phyloP scores from a whole-genome alignment of 495 filamentous ascomycete species.

The Neurospora sp. region DNA sequence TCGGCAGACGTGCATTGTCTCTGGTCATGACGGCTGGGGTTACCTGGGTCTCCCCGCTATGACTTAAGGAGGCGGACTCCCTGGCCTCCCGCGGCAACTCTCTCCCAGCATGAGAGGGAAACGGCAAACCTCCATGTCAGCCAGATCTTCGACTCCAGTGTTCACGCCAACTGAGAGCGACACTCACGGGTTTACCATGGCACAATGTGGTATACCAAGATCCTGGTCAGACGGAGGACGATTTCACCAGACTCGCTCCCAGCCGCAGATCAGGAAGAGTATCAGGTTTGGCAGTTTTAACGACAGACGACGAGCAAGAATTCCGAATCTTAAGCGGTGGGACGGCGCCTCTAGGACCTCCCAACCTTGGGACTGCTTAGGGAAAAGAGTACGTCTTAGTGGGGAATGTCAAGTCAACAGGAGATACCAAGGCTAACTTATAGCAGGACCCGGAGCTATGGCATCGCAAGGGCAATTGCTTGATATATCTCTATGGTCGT shows the following conservation, averaged over 20 bases:
- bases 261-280: background rate
- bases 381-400: constrained; percentile 31
- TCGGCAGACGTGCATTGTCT: background rate
- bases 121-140: background rate
- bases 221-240: background rate
- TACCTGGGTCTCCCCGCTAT: background rate
- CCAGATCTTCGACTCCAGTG: background rate
- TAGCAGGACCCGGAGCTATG: constrained; percentile 53
- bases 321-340: constrained; percentile 38
- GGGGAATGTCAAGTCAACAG: background rate
- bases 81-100: background rate
- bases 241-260: background rate
- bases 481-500: constrained; percentile 48
- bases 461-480: constrained; percentile 51
- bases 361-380: constrained; percentile 42
- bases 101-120: background rate
- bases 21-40: background rate
- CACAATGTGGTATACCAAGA: background rate
- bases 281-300: constrained; percentile 6
- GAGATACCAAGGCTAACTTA: background rate
- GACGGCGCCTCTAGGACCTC: constrained; percentile 42
- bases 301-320: constrained; percentile 10
- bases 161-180: background rate
- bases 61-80: background rate
- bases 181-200: background rate